Percentiles rank a stretch among this genome's conserved stretches.
Conservation (phyloP, 805 yeast genomes). For the Metschnikowia hibisci region DNA sequence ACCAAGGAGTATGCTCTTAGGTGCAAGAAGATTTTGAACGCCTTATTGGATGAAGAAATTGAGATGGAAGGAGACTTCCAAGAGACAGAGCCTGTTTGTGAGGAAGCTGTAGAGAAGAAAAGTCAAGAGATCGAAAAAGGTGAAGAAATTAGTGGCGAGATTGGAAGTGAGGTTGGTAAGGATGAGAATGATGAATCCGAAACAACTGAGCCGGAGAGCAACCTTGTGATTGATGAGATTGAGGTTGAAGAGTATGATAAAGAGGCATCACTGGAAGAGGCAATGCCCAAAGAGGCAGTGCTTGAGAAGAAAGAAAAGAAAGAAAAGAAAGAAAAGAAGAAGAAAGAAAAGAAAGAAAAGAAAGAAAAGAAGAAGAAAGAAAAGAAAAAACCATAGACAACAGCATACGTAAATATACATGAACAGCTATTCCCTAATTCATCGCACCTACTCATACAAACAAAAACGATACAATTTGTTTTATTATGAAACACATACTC, state of each 20-base stretch:
- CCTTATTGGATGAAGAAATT: slow-evolving; percentile 34
- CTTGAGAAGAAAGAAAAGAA: slow-evolving; percentile 17
- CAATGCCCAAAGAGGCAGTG: no score
- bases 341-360: slow-evolving; percentile 8
- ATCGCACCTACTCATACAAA: no score
- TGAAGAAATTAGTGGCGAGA: no score
- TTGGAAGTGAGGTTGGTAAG: neutral
- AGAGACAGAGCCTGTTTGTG: neutral
- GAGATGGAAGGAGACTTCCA: slow-evolving; percentile 28
- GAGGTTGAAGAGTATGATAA: slow-evolving; percentile 35
- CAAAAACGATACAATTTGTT: no score
- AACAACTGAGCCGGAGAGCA: slow-evolving; percentile 17
- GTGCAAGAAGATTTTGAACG: slow-evolving; percentile 34
- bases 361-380: slow-evolving; percentile 8
- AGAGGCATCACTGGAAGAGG: no score
- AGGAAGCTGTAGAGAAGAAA: neutral
- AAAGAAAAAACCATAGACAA: neutral
- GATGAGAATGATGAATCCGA: slow-evolving; percentile 1
- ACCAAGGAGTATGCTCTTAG: slow-evolving; percentile 36
- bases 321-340: slow-evolving; percentile 10
- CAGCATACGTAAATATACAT: no score
- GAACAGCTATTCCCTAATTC: no score
- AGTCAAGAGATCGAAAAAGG: no score
- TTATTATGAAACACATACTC: no score
- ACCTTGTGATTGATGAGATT: slow-evolving; percentile 41